Evolutionary conservation across 164 flowering plant species (phyloP), one percentile per base, ranked within the genome.

Genomic region (Berberis thunbergii): DNA sequence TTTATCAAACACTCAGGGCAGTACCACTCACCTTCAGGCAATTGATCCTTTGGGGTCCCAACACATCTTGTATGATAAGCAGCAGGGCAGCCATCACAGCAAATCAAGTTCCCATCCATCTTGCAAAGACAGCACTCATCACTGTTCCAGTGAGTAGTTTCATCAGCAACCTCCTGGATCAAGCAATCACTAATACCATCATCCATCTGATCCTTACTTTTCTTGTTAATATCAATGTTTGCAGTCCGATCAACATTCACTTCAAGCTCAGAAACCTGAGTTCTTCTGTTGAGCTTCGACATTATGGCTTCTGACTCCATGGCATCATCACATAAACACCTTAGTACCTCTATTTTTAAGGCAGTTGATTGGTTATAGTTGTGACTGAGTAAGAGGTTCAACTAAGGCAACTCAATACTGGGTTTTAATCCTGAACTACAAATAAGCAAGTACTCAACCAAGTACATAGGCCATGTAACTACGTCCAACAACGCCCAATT

Each of bases 1-100:
- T 81, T 79, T 59, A 86, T 73, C 8, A 68, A 67, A 73, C 99
- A 91, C 74, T 91, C 98, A 41, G 96, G 92, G 75, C 99, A 95
- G 63, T 74, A 91, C 99, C 98, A 95, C 6, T 88, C 91, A 65
- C 99, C 99, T 66, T 91, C 95, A 13, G 98, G 97, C 80, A 95
- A 79, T 70, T 76, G 79, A 70, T 76, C 84, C 71, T 67, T 78
- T 41, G 78, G 70, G 73, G 88, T 80, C 63, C 98, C 99, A 2
- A 91, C 94, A 67, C 98, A 95, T 69, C 83, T 86, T 54, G 86
- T 78, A 80, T 91, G 99, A 70, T 80, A 95, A 52, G 99, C 97
- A 74, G 98, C 97, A 72, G 98, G 98, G 68, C 99, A 95, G 56
- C 99, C 98, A 81, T 95, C 99, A 80, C 98, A 91, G 64, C 98